phyloP scores from a whole-genome alignment of 140 eudicot species.

The Senecio squalidus region DNA sequence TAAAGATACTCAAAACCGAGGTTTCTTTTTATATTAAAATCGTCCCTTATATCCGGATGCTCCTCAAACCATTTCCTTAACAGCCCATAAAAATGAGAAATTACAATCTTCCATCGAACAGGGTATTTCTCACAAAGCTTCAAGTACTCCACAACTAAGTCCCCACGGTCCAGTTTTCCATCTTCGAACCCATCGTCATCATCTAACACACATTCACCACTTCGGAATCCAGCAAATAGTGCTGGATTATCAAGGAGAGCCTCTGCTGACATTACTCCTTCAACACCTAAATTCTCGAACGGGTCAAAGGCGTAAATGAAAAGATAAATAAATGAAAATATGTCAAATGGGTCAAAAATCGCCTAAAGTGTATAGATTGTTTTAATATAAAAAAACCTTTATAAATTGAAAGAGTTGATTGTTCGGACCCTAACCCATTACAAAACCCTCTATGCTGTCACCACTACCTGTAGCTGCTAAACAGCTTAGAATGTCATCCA shows the following conservation, averaged over 20 bases:
- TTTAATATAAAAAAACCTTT: no score
- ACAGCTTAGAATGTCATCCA: constrained; percentile 71
- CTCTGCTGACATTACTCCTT: constrained; percentile 94
- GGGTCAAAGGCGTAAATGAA: background rate
- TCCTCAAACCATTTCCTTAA: constrained; percentile 73
- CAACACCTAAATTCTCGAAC: constrained; percentile 37
- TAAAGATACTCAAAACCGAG: constrained; percentile 77
- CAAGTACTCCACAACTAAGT: constrained; percentile 65
- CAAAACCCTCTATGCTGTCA: background rate
- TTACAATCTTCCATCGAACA: constrained; percentile 79
- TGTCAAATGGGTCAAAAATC: background rate
- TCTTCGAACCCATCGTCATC: constrained; percentile 37
- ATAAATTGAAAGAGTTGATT: no score
- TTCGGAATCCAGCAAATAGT: constrained; percentile 73
- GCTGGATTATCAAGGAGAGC: constrained; percentile 96
- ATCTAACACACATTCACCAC: constrained; percentile 59
- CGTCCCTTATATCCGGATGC: constrained; percentile 83
- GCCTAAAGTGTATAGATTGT: background rate
- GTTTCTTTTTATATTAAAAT: constrained; percentile 51
- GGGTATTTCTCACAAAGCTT: constrained; percentile 85
- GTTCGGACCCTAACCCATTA: background rate
- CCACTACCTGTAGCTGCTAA: constrained; percentile 34
- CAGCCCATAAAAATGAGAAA: constrained; percentile 71
- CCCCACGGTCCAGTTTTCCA: constrained; percentile 60
- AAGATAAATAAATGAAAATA: background rate